Evolutionary conservation across 257 asterid species (phyloP).

Genomic region (Fraxinus pennsylvanica): DNA sequence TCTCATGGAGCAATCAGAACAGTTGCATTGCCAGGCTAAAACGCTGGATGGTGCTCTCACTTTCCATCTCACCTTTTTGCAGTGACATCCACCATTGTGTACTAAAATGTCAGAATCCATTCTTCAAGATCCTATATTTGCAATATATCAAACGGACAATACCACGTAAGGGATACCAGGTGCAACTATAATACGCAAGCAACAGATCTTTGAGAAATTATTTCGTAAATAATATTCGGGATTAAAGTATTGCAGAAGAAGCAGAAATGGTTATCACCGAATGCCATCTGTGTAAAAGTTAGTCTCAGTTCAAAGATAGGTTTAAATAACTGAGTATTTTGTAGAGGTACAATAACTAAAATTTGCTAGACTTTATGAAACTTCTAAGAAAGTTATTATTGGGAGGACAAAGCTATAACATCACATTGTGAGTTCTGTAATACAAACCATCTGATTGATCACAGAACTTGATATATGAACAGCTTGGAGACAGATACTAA

Average conservation of each 20-base stretch:
- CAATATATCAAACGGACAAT: not conserved
- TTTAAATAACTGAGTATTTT: too few species aligned
- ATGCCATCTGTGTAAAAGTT: too few species aligned
- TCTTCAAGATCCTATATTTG: conserved; percentile 10
- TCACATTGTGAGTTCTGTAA: too few species aligned
- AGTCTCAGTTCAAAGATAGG: too few species aligned
- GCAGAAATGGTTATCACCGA: too few species aligned
- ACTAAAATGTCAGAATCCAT: conserved; percentile 48
- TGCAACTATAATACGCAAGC: not conserved
- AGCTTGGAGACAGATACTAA: too few species aligned
- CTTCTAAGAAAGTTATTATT: too few species aligned
- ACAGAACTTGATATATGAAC: not conserved
- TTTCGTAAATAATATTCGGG: not conserved
- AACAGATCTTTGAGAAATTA: not conserved
- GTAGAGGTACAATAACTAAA: too few species aligned
- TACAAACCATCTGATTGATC: too few species aligned
- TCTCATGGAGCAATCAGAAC: conserved; percentile 84
- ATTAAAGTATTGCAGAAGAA: not conserved
- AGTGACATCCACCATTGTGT: conserved; percentile 90
- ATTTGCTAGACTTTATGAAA: too few species aligned
- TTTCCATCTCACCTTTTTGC: conserved; percentile 69
- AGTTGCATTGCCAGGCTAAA: conserved; percentile 76
- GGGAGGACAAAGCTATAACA: too few species aligned
- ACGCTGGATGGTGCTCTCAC: conserved; percentile 67
- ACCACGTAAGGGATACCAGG: not conserved